Conservation (phyloP, 2,329 filamentous ascomycete species). For the Cladophialophora bantiana region DNA sequence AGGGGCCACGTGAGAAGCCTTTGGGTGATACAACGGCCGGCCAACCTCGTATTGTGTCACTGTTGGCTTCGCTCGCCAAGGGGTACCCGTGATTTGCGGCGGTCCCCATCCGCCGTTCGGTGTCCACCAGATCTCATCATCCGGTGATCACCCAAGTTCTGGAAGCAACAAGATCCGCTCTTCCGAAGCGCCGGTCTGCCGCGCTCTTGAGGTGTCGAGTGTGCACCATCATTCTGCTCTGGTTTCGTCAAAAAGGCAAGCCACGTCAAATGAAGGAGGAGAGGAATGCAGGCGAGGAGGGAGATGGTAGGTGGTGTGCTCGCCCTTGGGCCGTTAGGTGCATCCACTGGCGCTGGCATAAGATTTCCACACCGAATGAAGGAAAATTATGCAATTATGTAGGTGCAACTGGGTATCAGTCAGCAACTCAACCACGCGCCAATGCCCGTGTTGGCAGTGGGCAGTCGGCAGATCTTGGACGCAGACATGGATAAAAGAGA, state of each 20-base stretch:
- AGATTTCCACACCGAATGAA: neutral
- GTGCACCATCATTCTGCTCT: neutral
- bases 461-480: conserved; percentile 1
- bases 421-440: neutral
- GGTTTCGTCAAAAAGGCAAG: neutral
- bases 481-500: neutral
- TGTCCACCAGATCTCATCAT: conserved; percentile 8
- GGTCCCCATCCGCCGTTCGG: neutral
- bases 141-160: neutral
- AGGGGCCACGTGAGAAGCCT: neutral
- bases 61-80: neutral
- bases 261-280: neutral
- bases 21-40: neutral
- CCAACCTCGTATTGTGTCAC: neutral
- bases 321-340: neutral
- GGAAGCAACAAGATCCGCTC: neutral
- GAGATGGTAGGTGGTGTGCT: neutral
- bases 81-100: neutral
- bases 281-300: neutral
- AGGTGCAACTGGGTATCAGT: neutral
- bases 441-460: neutral
- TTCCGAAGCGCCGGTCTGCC: neutral
- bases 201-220: neutral
- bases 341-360: neutral
- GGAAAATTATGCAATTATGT: neutral